Percentiles rank a stretch among this genome's conserved stretches.
Evolutionary conservation across 805 yeast genomes (phyloP).

Genomic region (Danielozyma ontarioensis): DNA sequence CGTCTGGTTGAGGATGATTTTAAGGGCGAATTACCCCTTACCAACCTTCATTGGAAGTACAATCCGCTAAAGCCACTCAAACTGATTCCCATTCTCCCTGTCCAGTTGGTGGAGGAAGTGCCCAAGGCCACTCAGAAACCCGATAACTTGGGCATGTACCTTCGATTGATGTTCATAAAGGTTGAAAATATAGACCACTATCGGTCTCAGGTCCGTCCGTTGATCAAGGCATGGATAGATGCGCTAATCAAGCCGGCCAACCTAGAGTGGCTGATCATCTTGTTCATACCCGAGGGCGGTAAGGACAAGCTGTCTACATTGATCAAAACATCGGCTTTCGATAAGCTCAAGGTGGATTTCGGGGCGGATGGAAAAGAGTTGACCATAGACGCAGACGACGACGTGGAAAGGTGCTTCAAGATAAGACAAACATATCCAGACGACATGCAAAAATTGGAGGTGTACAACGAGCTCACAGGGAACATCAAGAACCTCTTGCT

Average conservation of each 20-base stretch:
- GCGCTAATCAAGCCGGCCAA: conserved; percentile 29
- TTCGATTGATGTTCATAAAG: conserved; percentile 64
- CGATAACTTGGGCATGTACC: conserved; percentile 40
- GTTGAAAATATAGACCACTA: conserved; percentile 69
- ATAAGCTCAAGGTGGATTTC: conserved; percentile 53
- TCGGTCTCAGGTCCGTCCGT: conserved; percentile 73
- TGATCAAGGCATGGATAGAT: conserved; percentile 75
- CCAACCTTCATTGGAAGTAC: conserved; percentile 66
- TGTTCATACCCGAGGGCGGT: conserved; percentile 39
- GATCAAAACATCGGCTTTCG: conserved; percentile 45
- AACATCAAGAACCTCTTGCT: conserved; percentile 47
- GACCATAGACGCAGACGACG: conserved; percentile 4
- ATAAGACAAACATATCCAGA: conserved; percentile 31
- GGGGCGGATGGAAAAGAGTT: conserved; percentile 35
- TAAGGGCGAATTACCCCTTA: conserved; percentile 45
- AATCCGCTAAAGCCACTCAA: conserved; percentile 48
- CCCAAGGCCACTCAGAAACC: conserved; percentile 35
- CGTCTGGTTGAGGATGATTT: conserved; percentile 41
- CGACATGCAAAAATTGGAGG: conserved; percentile 39
- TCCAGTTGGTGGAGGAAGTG: conserved; percentile 53
- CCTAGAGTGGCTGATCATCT: conserved; percentile 60
- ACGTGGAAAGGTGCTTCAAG: conserved; percentile 35
- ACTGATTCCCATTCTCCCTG: conserved; percentile 56
- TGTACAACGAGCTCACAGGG: conserved; percentile 43
- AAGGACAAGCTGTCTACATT: conserved; percentile 31